These are phyloP conservation scores for Sclerospora graminicola DNA, from an alignment of 352 stramenopile genomes.

Conservation along the genomic window DNA sequence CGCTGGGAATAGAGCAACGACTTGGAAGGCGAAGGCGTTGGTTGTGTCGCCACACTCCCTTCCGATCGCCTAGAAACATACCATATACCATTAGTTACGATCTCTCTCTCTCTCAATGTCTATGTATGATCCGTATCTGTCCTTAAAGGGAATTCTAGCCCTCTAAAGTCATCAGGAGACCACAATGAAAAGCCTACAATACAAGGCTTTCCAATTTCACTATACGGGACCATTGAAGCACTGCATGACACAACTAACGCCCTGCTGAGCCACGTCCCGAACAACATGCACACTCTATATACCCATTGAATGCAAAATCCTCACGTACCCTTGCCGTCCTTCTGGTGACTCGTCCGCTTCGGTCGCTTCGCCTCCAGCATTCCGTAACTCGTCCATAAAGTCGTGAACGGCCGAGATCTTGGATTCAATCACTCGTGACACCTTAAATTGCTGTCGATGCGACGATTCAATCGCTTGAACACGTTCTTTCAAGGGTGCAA, in stretches of 20 bases:
- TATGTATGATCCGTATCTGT: conserved; percentile 85
- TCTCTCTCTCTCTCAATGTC: too few relatives aligned
- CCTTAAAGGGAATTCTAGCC: conserved; percentile 81
- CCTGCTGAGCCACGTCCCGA: conserved; percentile 7
- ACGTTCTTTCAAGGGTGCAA: conserved; percentile 18
- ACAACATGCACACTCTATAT: too few relatives aligned
- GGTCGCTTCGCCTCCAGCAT: conserved; percentile 33
- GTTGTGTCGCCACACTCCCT: conserved; percentile 15
- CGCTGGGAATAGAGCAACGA: conserved; percentile 27
- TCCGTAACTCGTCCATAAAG: conserved; percentile 46
- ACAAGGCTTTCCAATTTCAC: conserved; percentile 7
- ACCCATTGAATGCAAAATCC: too few relatives aligned
- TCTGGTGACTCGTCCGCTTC: conserved; percentile 43
- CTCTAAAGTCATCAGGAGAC: conserved; percentile 84
- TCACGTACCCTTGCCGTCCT: conserved; percentile 36
- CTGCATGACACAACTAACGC: conserved; percentile 4
- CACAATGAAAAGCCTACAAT: too few relatives aligned
- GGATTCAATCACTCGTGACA: conserved; percentile 34
- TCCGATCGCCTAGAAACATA: too few relatives aligned
- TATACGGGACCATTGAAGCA: conserved; percentile 20
- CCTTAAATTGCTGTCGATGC: conserved; percentile 15
- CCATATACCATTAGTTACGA: too few relatives aligned
- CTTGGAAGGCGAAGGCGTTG: conserved; percentile 21
- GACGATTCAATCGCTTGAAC: conserved; percentile 31
- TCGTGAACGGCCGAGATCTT: conserved; percentile 52